Evolutionary conservation across 805 yeast species (phyloP).

Genomic region (Pichia heedii): DNA sequence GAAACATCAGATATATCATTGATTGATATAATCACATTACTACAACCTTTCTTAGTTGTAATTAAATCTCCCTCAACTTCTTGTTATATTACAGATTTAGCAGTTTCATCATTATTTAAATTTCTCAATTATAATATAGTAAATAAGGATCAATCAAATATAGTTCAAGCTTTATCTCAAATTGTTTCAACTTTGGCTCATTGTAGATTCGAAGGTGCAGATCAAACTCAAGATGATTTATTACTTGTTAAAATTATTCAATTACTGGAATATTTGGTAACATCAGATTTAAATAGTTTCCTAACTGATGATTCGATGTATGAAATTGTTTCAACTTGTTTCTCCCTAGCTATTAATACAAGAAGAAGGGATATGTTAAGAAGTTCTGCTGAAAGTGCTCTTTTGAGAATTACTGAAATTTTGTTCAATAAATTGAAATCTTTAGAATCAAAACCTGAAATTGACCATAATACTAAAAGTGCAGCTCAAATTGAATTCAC

Average conservation of each 20-base stretch:
- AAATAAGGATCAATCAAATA: constrained; percentile 42
- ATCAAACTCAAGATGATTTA: constrained; percentile 86
- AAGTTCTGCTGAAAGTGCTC: constrained; percentile 78
- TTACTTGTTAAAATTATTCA: constrained; percentile 76
- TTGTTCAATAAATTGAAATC: constrained; percentile 53
- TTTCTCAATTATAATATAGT: constrained; percentile 64
- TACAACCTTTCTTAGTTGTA: constrained; percentile 81
- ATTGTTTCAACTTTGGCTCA: constrained; percentile 74
- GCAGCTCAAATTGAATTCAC: constrained; percentile 18
- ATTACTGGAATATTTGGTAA: constrained; percentile 57
- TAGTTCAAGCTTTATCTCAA: constrained; percentile 52
- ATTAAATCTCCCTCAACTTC: constrained; percentile 79
- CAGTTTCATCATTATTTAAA: constrained; percentile 67
- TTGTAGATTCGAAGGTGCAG: constrained; percentile 93
- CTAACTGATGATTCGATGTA: constrained; percentile 75
- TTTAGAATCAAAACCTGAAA: constrained; percentile 32
- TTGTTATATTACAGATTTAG: constrained; percentile 76
- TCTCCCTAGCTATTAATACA: constrained; percentile 87
- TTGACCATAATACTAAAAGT: constrained; percentile 25
- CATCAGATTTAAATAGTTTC: constrained; percentile 53
- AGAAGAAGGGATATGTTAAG: constrained; percentile 84
- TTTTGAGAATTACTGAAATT: constrained; percentile 58
- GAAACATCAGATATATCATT: constrained; percentile 42
- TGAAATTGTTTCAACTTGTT: constrained; percentile 85
- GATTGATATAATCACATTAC: constrained; percentile 61